Percentiles rank a stretch among this genome's conserved stretches.
Evolutionary conservation across 441 rosid species (phyloP).

Genomic region (Pelargonium citronellum): DNA sequence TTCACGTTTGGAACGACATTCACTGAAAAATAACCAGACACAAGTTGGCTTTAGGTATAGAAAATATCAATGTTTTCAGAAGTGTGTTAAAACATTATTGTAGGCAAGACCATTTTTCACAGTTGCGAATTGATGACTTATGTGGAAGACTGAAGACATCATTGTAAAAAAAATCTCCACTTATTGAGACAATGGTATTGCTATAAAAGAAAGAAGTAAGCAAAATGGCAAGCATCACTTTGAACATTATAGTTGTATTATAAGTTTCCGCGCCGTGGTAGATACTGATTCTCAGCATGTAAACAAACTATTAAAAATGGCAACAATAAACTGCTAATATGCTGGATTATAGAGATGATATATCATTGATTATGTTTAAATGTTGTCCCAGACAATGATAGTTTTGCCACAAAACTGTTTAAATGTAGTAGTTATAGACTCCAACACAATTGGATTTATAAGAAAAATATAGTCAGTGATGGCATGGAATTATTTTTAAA

Average conservation of each 20-base stretch:
- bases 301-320: background rate
- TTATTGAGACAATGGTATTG: too few species aligned
- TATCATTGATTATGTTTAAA: too few species aligned
- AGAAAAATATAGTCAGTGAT: too few species aligned
- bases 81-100: background rate
- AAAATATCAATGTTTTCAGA: background rate
- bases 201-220: too few species aligned
- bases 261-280: too few species aligned
- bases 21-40: conserved; percentile 27
- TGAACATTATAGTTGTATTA: too few species aligned
- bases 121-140: background rate
- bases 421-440: background rate
- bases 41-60: background rate
- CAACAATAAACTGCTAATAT: background rate
- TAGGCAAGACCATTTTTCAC: background rate
- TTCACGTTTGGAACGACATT: conserved; percentile 54
- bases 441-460: too few species aligned
- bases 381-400: background rate
- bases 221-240: too few species aligned
- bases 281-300: background rate
- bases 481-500: too few species aligned
- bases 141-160: background rate
- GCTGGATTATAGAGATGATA: background rate
- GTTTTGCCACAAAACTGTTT: background rate
- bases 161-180: background rate